A percentile compares a stretch with the other conserved stretches of the same genome.
phyloP scores from a whole-genome alignment of 164 flowering plant species.

The Piper longum region DNA sequence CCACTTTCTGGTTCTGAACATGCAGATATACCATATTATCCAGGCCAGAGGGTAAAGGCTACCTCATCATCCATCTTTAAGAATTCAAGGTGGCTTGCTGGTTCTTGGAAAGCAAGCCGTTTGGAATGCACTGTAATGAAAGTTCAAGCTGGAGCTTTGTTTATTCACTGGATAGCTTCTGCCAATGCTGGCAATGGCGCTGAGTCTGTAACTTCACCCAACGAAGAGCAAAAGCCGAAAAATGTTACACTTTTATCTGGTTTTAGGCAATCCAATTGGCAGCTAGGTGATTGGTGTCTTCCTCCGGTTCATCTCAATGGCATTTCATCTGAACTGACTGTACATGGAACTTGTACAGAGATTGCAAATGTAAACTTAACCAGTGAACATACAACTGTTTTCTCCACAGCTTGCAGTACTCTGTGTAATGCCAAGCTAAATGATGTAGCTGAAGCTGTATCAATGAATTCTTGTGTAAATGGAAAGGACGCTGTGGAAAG shows the following conservation, averaged over 20 bases:
- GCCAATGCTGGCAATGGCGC: slow-evolving; percentile 67
- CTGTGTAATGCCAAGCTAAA: not conserved
- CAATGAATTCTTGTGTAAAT: slow-evolving; percentile 11
- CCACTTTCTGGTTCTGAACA: slow-evolving; percentile 67
- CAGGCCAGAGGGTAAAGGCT: slow-evolving; percentile 87
- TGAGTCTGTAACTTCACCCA: slow-evolving; percentile 63
- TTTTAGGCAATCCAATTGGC: slow-evolving; percentile 90
- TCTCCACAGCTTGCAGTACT: not conserved
- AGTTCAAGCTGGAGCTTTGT: slow-evolving; percentile 75
- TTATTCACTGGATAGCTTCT: slow-evolving; percentile 88
- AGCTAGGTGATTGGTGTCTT: slow-evolving; percentile 92
- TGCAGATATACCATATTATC: slow-evolving; percentile 73
- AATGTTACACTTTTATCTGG: slow-evolving; percentile 66
- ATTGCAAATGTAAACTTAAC: not conserved
- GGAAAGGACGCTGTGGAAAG: slow-evolving; percentile 17
- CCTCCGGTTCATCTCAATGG: slow-evolving; percentile 34
- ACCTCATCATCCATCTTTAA: slow-evolving; percentile 76
- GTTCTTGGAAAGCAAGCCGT: slow-evolving; percentile 67
- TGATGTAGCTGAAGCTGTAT: slow-evolving; percentile 1
- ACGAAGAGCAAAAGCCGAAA: slow-evolving; percentile 84
- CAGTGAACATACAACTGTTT: not conserved
- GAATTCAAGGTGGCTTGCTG: slow-evolving; percentile 75
- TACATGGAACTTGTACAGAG: not conserved
- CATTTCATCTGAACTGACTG: slow-evolving; percentile 6
- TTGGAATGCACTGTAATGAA: slow-evolving; percentile 78